These are phyloP conservation scores for Aspergillus asperescens DNA, from an alignment of 495 filamentous ascomycete species.

Conservation along the genomic window DNA sequence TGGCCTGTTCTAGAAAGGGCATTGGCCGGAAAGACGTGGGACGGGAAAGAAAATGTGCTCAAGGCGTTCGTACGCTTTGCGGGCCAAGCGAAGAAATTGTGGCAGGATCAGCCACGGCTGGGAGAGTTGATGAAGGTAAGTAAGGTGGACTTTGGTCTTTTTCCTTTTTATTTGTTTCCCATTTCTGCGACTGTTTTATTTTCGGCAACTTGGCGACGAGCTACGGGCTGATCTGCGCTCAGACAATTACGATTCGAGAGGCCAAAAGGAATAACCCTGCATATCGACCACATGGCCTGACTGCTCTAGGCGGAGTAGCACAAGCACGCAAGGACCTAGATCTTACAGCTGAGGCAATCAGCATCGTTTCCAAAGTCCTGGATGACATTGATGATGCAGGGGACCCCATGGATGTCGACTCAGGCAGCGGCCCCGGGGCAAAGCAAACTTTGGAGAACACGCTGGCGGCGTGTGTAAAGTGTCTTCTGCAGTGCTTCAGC, in stretches of 20 bases:
- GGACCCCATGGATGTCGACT: conserved; percentile 67
- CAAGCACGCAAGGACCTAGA: conserved; percentile 58
- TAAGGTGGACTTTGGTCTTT: conserved; percentile 16
- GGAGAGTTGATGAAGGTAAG: conserved; percentile 51
- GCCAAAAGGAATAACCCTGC: conserved; percentile 79
- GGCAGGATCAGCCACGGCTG: conserved; percentile 46
- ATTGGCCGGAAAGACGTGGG: conserved; percentile 82
- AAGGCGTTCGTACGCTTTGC: conserved; percentile 76
- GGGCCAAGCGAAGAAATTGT: conserved; percentile 53
- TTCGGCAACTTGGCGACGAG: not conserved
- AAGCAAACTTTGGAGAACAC: conserved; percentile 33
- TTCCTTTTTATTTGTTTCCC: not conserved
- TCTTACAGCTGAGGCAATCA: conserved; percentile 60
- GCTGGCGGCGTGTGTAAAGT: conserved; percentile 43
- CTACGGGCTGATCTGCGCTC: conserved; percentile 2
- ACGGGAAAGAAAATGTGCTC: conserved; percentile 87
- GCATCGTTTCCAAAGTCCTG: conserved; percentile 55
- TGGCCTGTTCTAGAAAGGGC: conserved; percentile 83
- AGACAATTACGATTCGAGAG: conserved; percentile 70
- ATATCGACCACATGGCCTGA: conserved; percentile 73
- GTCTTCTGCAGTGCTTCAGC: conserved; percentile 44
- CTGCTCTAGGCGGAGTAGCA: conserved; percentile 65
- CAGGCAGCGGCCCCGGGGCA: conserved; percentile 34
- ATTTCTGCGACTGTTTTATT: conserved; percentile 1
- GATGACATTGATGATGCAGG: conserved; percentile 52